Base-by-base conservation (phyloP, 2,329 filamentous ascomycete genomes). In the Microcyclosporella mali region DNA sequence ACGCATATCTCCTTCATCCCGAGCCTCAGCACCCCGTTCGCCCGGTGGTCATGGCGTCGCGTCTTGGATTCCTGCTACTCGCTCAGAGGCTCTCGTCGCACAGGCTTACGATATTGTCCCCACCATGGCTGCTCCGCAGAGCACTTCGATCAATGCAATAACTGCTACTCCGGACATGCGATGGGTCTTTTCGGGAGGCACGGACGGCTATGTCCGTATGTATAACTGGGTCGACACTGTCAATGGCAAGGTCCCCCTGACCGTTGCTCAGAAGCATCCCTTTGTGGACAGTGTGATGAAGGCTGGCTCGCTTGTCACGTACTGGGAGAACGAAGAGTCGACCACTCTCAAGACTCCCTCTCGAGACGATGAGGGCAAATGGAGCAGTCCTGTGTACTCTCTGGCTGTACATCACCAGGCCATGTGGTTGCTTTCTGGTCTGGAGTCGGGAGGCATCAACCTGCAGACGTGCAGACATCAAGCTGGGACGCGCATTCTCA, bases 241-340 rank as follows among this genome's bases (percentile, higher is more conserved):
- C 54, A 98, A 98, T 62, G 88, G 88, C 51, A 95, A 95, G 67
- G 79, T 92, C 27, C 82, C 90, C 47, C 71, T 98, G 56, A 98
- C 92, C 0, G 92, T 98, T 4, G 92, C 92, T 25, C 92, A 98
- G 69, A 77, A 86, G 37, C 92, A 98, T 62, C 92, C 92, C 0
- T 98, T 97, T 58, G 92, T 98, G 31, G 92, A 98, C 63, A 95
- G 87, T 56, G 92, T 98, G 33, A 87, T 88, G 43, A 98, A 98
- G 66, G 89, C 90, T 2, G 92, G 89, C 1, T 86, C 95, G 4
- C 70, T 97, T 37, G 82, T 95, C 77, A 94, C 86, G 39, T 98
- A 98, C 65, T 98, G 92, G 92, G 92, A 95, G 65, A 98, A 97
- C 58, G 89, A 95, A 63, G 90, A 98, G 61, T 78, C 80, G 1